Base-by-base conservation (phyloP, 2,329 filamentous ascomycete genomes). In the Pseudogymnoascus sp. region DNA sequence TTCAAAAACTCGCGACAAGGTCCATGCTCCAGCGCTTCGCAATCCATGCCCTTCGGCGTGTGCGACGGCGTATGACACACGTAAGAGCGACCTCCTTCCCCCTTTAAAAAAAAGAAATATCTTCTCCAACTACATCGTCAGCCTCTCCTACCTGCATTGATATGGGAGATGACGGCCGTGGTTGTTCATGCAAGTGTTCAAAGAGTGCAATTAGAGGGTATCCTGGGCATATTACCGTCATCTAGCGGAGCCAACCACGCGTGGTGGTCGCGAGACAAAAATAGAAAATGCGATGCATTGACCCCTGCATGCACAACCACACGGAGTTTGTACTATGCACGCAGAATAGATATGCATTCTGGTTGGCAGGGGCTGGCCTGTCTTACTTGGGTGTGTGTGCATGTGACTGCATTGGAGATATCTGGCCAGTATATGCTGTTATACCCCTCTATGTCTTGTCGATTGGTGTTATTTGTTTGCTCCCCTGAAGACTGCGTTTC, bases 81-180 rank as follows among this genome's bases (percentile, higher is more conserved):
- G 49, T 33, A 55, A 33, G 49, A 21, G 21, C 49, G 14, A 18
- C 28, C 28, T 31, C 1, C 25, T 16, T 33, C 9, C 25, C 45
- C 25, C 7, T n/a, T 21, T 55, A 21, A 18, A 55, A 49, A 49
- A 49, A 23, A 0, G 6, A 23, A 25, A n/a, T n/a, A n/a, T n/a
- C n/a, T 28, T 28, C 23, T 7, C 43, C 45, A 55, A 33, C 25
- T 2, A 8, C 49, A 55, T 55, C 28, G 55, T 59, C 49, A 43
- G 40, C 16, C 58, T 61, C 65, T 59, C 59, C 63, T 58, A 73
- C 74, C 64, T 52, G 74, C 74, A 75, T 76, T 72, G 65, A 75
- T 64, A 64, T 67, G 73, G 74, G 74, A 76, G 67, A 75, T 75
- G 74, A 76, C 67, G 68, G 70, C 70, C 70, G 70, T 68, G 60